Percentiles rank a stretch among this genome's conserved stretches.
These are phyloP conservation scores for Boletus rex-veris DNA, from an alignment of 768 basidiomycete species.

Conservation along the genomic window DNA sequence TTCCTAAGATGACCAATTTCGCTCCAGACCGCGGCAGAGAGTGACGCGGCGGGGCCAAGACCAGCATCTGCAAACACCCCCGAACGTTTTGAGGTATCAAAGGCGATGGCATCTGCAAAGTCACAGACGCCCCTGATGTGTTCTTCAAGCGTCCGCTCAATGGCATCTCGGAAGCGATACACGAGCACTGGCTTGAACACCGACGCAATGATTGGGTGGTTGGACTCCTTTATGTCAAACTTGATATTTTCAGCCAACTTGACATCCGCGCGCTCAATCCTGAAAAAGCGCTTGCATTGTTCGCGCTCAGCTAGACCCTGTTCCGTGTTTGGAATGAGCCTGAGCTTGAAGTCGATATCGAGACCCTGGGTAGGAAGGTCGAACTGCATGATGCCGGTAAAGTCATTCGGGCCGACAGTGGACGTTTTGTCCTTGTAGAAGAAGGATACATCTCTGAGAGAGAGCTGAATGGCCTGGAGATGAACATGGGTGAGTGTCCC, in stretches of 20 bases:
- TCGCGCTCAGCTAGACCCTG: slow-evolving; percentile 44
- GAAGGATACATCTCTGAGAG: slow-evolving; percentile 66
- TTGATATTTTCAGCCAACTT: slow-evolving; percentile 54
- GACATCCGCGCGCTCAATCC: slow-evolving; percentile 53
- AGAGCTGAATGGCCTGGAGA: slow-evolving; percentile 61
- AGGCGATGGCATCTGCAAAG: slow-evolving; percentile 53
- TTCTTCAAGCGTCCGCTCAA: slow-evolving; percentile 55
- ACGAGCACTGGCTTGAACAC: slow-evolving; percentile 63
- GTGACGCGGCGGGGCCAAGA: slow-evolving; percentile 42
- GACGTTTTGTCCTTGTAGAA: slow-evolving; percentile 65
- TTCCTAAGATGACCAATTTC: slow-evolving; percentile 59
- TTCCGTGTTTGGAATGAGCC: slow-evolving; percentile 53
- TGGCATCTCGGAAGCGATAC: slow-evolving; percentile 52
- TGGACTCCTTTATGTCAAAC: slow-evolving; percentile 54
- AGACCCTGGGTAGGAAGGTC: slow-evolving; percentile 63
- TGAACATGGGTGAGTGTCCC: slow-evolving; percentile 66
- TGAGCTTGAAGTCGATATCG: slow-evolving; percentile 64
- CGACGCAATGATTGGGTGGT: slow-evolving; percentile 58
- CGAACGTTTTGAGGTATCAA: slow-evolving; percentile 53
- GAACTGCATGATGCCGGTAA: slow-evolving; percentile 60
- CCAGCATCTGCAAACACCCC: slow-evolving; percentile 69
- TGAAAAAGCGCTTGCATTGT: slow-evolving; percentile 47
- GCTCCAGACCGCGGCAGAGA: slow-evolving; percentile 65
- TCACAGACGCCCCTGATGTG: slow-evolving; percentile 53
- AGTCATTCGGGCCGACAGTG: slow-evolving; percentile 50